A percentile compares a stretch with the other conserved stretches of the same genome.
phyloP scores from a whole-genome alignment of 164 flowering plant species.

The Berberis thunbergii region DNA sequence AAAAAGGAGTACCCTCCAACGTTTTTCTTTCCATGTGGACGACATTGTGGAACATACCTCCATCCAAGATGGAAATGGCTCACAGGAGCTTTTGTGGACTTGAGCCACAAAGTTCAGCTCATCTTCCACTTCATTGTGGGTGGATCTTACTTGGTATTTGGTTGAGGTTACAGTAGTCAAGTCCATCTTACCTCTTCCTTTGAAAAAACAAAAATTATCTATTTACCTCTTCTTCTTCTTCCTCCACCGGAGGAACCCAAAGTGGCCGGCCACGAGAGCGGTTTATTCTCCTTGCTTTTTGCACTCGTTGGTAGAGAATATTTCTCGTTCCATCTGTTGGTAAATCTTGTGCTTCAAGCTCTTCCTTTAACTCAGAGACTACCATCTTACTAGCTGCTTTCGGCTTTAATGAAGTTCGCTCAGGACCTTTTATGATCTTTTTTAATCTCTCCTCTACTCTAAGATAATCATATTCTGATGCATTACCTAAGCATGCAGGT shows the following conservation, averaged over 20 bases:
- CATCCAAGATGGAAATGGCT: too few species aligned
- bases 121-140: too few species aligned
- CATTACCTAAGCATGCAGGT: slow-evolving; percentile 54
- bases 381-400: slow-evolving; percentile 99
- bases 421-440: slow-evolving; percentile 83
- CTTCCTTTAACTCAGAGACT: slow-evolving; percentile 86
- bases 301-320: slow-evolving; percentile 95
- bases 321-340: slow-evolving; percentile 96
- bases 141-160: too few species aligned
- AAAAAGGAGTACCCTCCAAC: too few species aligned
- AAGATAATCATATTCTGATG: slow-evolving; percentile 62
- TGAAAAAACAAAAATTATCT: slow-evolving; percentile 2
- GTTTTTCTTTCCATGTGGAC: too few species aligned
- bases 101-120: too few species aligned
- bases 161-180: background rate
- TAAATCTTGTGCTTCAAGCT: slow-evolving; percentile 85
- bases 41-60: too few species aligned
- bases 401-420: slow-evolving; percentile 68
- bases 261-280: slow-evolving; percentile 96
- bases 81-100: too few species aligned
- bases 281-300: slow-evolving; percentile 96
- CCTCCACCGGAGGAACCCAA: slow-evolving; percentile 97
- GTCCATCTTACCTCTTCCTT: background rate
- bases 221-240: slow-evolving; percentile 86
- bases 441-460: slow-evolving; percentile 73